Conservation (phyloP, 441 rosid species). For the Euphorbia corollata region DNA sequence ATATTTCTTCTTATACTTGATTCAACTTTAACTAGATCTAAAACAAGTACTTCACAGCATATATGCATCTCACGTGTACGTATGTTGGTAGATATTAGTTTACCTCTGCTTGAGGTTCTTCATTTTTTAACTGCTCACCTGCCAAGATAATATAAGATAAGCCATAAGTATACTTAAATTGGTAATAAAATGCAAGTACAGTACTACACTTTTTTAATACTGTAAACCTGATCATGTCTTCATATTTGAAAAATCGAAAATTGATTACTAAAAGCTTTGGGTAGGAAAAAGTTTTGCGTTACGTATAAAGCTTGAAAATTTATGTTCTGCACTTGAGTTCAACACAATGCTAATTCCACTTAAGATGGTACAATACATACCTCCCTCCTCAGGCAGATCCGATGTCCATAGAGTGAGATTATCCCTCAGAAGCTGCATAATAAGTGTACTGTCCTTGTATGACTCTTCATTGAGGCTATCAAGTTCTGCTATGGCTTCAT, state of each 20-base stretch:
- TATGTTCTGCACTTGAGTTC: neutral
- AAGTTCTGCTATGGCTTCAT: constrained; percentile 65
- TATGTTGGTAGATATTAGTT: constrained; percentile 13
- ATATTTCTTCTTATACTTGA: neutral
- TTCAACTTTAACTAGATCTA: neutral
- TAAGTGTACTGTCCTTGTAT: constrained; percentile 78
- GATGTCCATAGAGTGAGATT: constrained; percentile 71
- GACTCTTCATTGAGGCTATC: constrained; percentile 76
- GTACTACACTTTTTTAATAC: neutral
- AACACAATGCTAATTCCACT: neutral
- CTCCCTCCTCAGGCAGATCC: constrained; percentile 65
- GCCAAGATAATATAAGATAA: constrained; percentile 21
- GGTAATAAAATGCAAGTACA: neutral
- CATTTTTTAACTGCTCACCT: constrained; percentile 65
- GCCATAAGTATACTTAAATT: constrained; percentile 8
- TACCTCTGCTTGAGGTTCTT: constrained; percentile 54
- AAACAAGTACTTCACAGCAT: neutral
- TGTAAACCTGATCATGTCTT: neutral
- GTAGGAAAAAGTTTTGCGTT: neutral
- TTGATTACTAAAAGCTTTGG: neutral
- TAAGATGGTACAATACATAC: constrained; percentile 25
- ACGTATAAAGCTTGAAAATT: neutral
- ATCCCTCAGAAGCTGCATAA: constrained; percentile 78
- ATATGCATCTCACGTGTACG: neutral
- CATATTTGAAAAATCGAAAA: neutral